Conservation (phyloP, 2,329 filamentous ascomycete genomes). For the Teratosphaeriaceae sp. region DNA sequence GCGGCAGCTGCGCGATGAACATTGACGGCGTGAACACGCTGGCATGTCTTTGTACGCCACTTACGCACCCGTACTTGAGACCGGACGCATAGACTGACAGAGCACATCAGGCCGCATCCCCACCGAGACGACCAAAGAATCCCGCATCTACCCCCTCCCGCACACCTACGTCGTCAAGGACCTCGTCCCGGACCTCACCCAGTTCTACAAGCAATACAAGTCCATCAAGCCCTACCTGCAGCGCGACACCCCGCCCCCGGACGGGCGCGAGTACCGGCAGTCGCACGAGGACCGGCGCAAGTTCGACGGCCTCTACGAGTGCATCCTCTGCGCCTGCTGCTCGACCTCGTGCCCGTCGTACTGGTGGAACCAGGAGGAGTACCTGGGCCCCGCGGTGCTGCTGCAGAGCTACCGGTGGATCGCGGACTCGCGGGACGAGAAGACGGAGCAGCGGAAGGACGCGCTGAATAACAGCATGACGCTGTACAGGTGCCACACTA, state of each 20-base stretch:
- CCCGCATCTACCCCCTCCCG: constrained; percentile 94
- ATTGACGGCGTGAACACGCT: constrained; percentile 98
- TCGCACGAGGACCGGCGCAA: constrained; percentile 88
- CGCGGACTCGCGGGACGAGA: constrained; percentile 89
- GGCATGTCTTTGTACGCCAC: constrained; percentile 83
- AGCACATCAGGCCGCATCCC: constrained; percentile 79
- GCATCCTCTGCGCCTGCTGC: constrained; percentile 99
- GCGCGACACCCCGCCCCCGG: constrained; percentile 72
- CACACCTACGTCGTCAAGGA: constrained; percentile 99
- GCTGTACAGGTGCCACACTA: constrained; percentile 97
- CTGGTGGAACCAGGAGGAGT: constrained; percentile 99
- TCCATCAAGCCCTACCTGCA: constrained; percentile 99
- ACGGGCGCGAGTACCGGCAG: constrained; percentile 89
- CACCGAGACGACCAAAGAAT: constrained; percentile 68
- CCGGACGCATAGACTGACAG: no score
- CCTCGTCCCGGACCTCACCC: constrained; percentile 92
- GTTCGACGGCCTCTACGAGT: constrained; percentile 97
- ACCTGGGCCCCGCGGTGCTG: constrained; percentile 92
- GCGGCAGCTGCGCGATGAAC: constrained; percentile 99
- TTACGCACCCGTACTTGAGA: no score
- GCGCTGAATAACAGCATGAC: constrained; percentile 98
- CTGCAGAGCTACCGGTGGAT: constrained; percentile 98
- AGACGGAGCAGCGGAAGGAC: constrained; percentile 77
- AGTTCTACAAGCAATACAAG: constrained; percentile 99
- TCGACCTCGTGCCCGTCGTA: constrained; percentile 99